Evolutionary conservation across 148 eudicot genomes (phyloP).

Genomic region (Agrostemma githago): DNA sequence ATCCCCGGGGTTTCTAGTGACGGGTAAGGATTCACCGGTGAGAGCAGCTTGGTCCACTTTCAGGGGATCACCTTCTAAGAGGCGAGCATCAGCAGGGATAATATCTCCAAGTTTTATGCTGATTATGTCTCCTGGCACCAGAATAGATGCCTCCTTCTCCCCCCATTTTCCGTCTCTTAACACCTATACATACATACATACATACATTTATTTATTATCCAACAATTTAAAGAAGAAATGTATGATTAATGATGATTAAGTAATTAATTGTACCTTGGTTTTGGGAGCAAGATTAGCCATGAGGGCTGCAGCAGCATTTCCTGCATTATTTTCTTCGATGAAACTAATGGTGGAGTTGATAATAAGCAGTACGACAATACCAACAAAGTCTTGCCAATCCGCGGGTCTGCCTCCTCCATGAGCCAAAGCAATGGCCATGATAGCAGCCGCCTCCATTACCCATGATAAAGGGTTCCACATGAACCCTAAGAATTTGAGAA

Average conservation of each 20-base stretch:
- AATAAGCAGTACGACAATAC: conserved; percentile 56
- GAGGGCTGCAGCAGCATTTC: conserved; percentile 76
- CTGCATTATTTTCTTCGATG: conserved; percentile 68
- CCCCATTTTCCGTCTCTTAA: conserved; percentile 71
- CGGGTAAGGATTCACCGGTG: conserved; percentile 71
- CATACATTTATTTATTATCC: background rate
- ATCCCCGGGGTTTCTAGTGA: conserved; percentile 54
- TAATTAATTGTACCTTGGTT: conserved; percentile 34
- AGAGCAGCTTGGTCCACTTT: conserved; percentile 81
- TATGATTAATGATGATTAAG: no score
- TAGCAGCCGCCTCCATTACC: conserved; percentile 80
- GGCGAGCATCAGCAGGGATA: conserved; percentile 79
- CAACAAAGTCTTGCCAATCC: conserved; percentile 78
- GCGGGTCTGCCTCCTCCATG: conserved; percentile 73
- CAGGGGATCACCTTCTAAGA: conserved; percentile 66
- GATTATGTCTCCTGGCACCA: conserved; percentile 73
- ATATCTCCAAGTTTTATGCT: conserved; percentile 80
- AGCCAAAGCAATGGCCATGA: conserved; percentile 72
- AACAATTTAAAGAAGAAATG: no score
- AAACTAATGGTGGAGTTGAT: conserved; percentile 75
- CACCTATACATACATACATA: conserved; percentile 37
- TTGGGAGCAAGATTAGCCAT: conserved; percentile 76
- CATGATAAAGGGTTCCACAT: conserved; percentile 93
- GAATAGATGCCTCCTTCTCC: conserved; percentile 57
- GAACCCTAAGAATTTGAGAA: conserved; percentile 65